Conservation (phyloP, 2,329 filamentous ascomycete genomes). For the Knufia petricola region DNA sequence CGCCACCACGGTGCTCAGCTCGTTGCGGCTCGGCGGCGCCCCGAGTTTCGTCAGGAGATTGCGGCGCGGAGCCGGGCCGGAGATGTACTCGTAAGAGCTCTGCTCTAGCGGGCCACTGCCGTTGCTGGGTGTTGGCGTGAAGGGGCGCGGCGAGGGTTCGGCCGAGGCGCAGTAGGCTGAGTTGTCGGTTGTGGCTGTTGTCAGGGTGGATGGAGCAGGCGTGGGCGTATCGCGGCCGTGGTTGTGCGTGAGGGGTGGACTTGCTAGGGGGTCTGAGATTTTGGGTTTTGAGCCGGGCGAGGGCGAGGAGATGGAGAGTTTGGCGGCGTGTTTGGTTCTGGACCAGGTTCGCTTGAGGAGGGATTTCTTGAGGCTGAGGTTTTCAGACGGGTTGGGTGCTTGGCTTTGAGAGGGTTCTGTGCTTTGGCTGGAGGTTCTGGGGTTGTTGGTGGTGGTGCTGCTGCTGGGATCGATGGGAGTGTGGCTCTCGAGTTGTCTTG, state of each 20-base stretch:
- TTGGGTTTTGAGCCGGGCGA: neutral
- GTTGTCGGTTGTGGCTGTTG: neutral
- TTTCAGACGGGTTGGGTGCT: neutral
- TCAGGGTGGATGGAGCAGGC: neutral
- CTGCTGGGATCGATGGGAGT: too few relatives aligned
- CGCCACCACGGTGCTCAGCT: neutral
- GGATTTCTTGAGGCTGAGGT: neutral
- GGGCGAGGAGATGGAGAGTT: neutral
- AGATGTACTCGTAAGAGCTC: neutral
- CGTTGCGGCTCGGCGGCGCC: neutral
- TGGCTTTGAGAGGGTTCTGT: neutral
- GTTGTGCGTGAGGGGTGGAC: neutral
- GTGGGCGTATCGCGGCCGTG: neutral
- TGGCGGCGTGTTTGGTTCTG: neutral
- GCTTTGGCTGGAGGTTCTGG: too few relatives aligned
- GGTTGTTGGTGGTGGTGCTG: too few relatives aligned
- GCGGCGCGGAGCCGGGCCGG: neutral
- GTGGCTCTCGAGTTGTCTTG: too few relatives aligned
- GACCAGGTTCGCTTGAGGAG: constrained; percentile 2
- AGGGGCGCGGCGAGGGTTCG: neutral
- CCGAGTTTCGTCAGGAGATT: neutral
- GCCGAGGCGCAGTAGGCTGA: neutral
- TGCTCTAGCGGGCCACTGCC: neutral
- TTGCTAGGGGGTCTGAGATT: neutral
- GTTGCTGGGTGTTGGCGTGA: neutral